phyloP scores from a whole-genome alignment of 2,329 filamentous ascomycete species.

The Alternaria brassicae region DNA sequence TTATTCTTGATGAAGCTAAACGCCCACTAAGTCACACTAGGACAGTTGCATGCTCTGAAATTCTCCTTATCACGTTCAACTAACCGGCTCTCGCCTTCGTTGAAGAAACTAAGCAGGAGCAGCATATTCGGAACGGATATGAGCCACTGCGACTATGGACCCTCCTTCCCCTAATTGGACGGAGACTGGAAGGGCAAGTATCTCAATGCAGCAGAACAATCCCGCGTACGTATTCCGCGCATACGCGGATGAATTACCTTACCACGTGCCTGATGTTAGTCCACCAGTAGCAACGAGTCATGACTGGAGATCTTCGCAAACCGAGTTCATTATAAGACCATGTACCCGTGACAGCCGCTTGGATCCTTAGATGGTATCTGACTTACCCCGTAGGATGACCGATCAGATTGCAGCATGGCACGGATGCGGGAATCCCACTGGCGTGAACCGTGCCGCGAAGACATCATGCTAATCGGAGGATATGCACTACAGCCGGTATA shows the following conservation, averaged over 20 bases:
- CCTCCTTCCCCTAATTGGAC: constrained; percentile 28
- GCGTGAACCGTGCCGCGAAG: neutral
- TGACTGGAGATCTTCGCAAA: constrained; percentile 7
- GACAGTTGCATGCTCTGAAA: constrained; percentile 30
- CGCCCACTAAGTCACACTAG: constrained; percentile 10
- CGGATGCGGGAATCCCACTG: neutral
- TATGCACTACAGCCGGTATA: neutral
- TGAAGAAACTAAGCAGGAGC: constrained; percentile 30
- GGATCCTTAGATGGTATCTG: neutral
- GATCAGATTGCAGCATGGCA: neutral
- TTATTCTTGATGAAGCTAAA: neutral
- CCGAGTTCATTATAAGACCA: neutral
- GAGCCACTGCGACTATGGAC: constrained; percentile 31
- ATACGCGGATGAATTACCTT: constrained; percentile 13
- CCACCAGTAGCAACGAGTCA: constrained; percentile 9
- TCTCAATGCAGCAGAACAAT: constrained; percentile 30
- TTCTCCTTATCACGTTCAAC: constrained; percentile 28
- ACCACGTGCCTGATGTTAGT: constrained; percentile 1
- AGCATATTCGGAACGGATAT: constrained; percentile 34
- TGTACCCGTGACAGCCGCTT: neutral
- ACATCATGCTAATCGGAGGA: neutral
- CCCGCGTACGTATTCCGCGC: constrained; percentile 21
- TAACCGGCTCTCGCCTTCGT: constrained; percentile 28
- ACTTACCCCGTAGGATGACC: neutral
- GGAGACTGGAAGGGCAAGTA: constrained; percentile 29